These are phyloP conservation scores for Ophiognomonia clavigignenti-juglandacearum DNA, from an alignment of 2,329 filamentous ascomycete species.

Conservation along the genomic window DNA sequence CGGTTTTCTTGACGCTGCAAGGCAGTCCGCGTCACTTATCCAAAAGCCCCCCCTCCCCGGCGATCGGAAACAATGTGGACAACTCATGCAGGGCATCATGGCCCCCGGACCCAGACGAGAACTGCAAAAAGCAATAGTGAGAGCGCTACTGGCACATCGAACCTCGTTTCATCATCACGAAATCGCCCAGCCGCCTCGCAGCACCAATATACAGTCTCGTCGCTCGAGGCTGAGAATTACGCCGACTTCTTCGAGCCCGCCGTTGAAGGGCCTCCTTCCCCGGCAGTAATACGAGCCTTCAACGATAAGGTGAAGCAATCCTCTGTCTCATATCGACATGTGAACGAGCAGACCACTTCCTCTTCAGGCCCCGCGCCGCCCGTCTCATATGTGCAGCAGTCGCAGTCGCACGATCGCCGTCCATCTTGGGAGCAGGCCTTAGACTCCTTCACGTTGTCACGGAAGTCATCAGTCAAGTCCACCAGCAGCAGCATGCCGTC, in stretches of 20 bases:
- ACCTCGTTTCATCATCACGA: slow-evolving; percentile 10
- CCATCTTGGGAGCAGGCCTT: slow-evolving; percentile 46
- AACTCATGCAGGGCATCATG: slow-evolving; percentile 8
- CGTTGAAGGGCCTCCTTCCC: slow-evolving; percentile 57
- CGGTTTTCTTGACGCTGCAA: slow-evolving; percentile 1
- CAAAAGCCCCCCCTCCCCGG: background rate
- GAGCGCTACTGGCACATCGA: background rate
- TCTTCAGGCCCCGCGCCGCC: slow-evolving; percentile 54
- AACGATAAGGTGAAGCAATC: slow-evolving; percentile 54
- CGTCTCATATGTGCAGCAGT: slow-evolving; percentile 48
- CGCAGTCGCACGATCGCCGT: slow-evolving; percentile 34
- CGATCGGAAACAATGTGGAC: slow-evolving; percentile 12
- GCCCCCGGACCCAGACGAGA: slow-evolving; percentile 12
- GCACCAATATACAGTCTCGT: slow-evolving; percentile 10
- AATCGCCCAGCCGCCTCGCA: slow-evolving; percentile 2
- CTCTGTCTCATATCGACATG: slow-evolving; percentile 42
- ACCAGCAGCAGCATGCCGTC: slow-evolving; percentile 46
- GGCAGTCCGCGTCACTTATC: slow-evolving; percentile 5
- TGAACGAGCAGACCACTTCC: slow-evolving; percentile 43
- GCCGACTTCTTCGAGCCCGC: slow-evolving; percentile 51
- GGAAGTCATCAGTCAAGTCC: slow-evolving; percentile 54
- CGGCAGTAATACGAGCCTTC: slow-evolving; percentile 53
- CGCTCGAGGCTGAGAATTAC: slow-evolving; percentile 20
- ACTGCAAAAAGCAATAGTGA: slow-evolving; percentile 13
- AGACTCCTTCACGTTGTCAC: slow-evolving; percentile 45